These are phyloP conservation scores for Sclerotinia glacialis DNA, from an alignment of 2,329 filamentous ascomycete genomes.

Conservation along the genomic window DNA sequence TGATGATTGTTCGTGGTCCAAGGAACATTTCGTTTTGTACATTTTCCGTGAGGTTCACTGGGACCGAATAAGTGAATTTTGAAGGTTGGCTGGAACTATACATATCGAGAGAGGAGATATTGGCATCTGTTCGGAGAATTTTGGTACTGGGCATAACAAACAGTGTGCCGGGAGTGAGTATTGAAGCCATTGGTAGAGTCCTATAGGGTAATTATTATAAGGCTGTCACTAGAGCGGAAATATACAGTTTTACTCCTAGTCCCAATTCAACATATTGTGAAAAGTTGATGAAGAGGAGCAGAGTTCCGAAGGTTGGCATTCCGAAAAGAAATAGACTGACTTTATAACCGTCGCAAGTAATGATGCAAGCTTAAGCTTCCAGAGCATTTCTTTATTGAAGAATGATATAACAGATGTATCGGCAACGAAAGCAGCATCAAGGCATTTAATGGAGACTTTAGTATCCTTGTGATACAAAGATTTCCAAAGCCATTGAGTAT, in stretches of 20 bases:
- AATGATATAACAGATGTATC: slow-evolving; percentile 19
- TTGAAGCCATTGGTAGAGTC: slow-evolving; percentile 16
- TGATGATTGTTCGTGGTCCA: slow-evolving; percentile 27
- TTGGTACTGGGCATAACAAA: slow-evolving; percentile 22
- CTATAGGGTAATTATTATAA: background rate
- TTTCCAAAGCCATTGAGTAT: slow-evolving; percentile 28
- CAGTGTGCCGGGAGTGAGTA: slow-evolving; percentile 28
- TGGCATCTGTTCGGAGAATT: background rate
- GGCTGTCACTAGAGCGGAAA: background rate
- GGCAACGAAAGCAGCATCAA: slow-evolving; percentile 27
- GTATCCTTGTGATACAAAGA: slow-evolving; percentile 22
- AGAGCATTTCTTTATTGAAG: slow-evolving; percentile 25
- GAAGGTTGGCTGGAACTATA: slow-evolving; percentile 10
- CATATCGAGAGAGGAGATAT: slow-evolving; percentile 21
- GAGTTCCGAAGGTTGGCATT: too few species aligned
- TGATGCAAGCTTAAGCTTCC: slow-evolving; percentile 25
- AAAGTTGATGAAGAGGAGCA: background rate
- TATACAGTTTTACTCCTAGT: background rate
- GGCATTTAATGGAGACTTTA: slow-evolving; percentile 22
- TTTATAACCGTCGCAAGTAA: slow-evolving; percentile 23
- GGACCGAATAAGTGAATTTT: slow-evolving; percentile 22
- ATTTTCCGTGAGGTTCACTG: slow-evolving; percentile 7
- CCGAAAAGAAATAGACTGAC: slow-evolving; percentile 8
- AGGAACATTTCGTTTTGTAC: slow-evolving; percentile 19
- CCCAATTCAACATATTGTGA: background rate